Conservation (phyloP, 1,139 yeast genomes). For the Lodderomyces margitis region DNA sequence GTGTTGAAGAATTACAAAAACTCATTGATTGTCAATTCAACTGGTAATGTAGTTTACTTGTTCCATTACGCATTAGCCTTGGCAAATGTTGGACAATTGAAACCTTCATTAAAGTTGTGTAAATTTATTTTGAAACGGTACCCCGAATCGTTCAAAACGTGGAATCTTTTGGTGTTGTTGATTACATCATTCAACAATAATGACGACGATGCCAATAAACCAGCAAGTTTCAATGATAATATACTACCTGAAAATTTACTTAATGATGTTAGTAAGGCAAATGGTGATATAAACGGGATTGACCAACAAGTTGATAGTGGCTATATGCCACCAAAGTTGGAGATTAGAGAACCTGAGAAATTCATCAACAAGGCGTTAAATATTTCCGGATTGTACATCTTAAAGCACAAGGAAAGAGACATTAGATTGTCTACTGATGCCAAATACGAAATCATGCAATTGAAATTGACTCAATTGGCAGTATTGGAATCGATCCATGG, state of each 20-base stretch:
- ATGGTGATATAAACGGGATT: slow-evolving; percentile 8
- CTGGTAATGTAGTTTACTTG: slow-evolving; percentile 32
- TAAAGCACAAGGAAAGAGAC: slow-evolving; percentile 30
- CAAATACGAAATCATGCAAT: slow-evolving; percentile 60
- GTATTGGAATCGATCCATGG: slow-evolving; percentile 66
- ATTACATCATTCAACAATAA: slow-evolving; percentile 28
- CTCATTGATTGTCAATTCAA: slow-evolving; percentile 39
- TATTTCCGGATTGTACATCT: slow-evolving; percentile 40
- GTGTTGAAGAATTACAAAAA: slow-evolving; percentile 31
- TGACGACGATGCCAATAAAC: slow-evolving; percentile 20
- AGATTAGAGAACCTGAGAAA: slow-evolving; percentile 32
- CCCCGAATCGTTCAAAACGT: slow-evolving; percentile 46
- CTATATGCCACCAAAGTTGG: slow-evolving; percentile 7
- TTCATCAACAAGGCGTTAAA: slow-evolving; percentile 44
- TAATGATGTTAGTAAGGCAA: slow-evolving; percentile 7
- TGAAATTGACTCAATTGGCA: slow-evolving; percentile 75
- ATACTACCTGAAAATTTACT: slow-evolving; percentile 12
- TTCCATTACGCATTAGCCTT: slow-evolving; percentile 40
- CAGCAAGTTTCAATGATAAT: slow-evolving; percentile 11
- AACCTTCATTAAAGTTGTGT: slow-evolving; percentile 36
- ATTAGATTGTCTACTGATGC: slow-evolving; percentile 31
- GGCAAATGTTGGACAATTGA: slow-evolving; percentile 27
- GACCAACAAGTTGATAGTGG: slow-evolving; percentile 6
- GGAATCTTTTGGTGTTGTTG: slow-evolving; percentile 43
- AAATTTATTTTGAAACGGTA: slow-evolving; percentile 43